These are phyloP conservation scores for Sherardia arvensis DNA, from an alignment of 257 asterid species.

Conservation along the genomic window DNA sequence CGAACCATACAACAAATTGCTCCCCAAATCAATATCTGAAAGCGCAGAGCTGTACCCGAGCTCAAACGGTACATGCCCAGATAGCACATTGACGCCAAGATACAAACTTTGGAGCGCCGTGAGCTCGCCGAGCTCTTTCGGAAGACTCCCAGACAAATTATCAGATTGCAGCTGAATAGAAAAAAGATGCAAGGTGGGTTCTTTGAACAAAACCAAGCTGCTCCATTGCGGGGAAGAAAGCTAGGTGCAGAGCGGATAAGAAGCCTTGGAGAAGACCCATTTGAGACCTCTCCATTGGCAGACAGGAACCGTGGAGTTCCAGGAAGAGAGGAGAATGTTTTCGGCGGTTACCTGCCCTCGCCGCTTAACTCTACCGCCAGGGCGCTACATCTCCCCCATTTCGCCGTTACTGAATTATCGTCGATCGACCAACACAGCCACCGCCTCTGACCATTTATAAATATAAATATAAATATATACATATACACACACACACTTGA, in stretches of 20 bases:
- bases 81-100: slow-evolving; percentile 54
- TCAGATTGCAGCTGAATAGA: slow-evolving; percentile 89
- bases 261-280: slow-evolving; percentile 62
- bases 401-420: too few species aligned
- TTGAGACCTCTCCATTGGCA: slow-evolving; percentile 93
- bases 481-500: too few species aligned
- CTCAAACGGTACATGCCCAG: slow-evolving; percentile 80
- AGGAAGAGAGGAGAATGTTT: slow-evolving; percentile 58
- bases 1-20: slow-evolving; percentile 58
- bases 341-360: slow-evolving; percentile 59
- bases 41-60: slow-evolving; percentile 77
- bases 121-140: slow-evolving; percentile 75
- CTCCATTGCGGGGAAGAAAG: slow-evolving; percentile 82
- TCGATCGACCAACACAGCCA: too few species aligned
- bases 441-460: too few species aligned
- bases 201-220: slow-evolving; percentile 30
- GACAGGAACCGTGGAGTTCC: slow-evolving; percentile 74
- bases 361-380: too few species aligned
- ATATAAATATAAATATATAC: too few species aligned
- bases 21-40: slow-evolving; percentile 71
- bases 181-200: slow-evolving; percentile 52
- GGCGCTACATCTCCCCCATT: too few species aligned
- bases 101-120: slow-evolving; percentile 56
- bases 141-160: slow-evolving; percentile 76
- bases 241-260: slow-evolving; percentile 41